Conservation (phyloP, 2,329 filamentous ascomycete species). For the Onygenales sp. region DNA sequence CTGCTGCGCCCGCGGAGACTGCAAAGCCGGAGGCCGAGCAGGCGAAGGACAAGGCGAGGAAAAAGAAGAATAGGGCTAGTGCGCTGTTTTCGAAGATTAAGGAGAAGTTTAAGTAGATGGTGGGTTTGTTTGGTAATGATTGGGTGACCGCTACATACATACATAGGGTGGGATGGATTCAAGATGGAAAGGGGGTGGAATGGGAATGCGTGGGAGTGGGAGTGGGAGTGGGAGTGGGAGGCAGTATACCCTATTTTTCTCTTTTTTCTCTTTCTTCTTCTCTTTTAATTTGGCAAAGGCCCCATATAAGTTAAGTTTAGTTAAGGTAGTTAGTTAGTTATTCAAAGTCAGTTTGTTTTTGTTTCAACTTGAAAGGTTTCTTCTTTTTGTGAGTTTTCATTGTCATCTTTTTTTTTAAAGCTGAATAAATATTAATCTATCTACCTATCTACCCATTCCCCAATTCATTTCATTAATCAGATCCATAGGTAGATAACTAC, state of each 20-base stretch:
- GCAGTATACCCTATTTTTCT: constrained; percentile 1
- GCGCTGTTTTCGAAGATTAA: constrained; percentile 49
- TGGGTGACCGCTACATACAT: too few species aligned
- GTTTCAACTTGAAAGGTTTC: too few species aligned
- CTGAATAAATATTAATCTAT: neutral
- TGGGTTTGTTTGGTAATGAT: too few species aligned
- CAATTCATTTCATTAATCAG: neutral
- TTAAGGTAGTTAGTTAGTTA: neutral
- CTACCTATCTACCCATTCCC: neutral
- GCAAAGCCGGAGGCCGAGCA: constrained; percentile 20
- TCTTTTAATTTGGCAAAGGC: neutral
- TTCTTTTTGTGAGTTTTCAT: too few species aligned
- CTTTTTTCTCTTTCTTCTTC: neutral
- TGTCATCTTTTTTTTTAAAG: neutral
- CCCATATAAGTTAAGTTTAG: too few species aligned
- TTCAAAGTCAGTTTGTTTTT: too few species aligned
- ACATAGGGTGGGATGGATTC: neutral
- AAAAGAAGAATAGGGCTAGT: constrained; percentile 59
- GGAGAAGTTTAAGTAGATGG: constrained; percentile 40
- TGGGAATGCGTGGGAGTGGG: neutral
- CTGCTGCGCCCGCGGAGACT: constrained; percentile 6
- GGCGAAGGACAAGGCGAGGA: constrained; percentile 38
- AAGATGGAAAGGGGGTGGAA: neutral
- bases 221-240: neutral
- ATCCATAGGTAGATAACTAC: neutral